Evolutionary conservation across 176 grass and related monocot species (phyloP), one percentile per base, ranked within the genome.

Genomic region (Puya raimondii): DNA sequence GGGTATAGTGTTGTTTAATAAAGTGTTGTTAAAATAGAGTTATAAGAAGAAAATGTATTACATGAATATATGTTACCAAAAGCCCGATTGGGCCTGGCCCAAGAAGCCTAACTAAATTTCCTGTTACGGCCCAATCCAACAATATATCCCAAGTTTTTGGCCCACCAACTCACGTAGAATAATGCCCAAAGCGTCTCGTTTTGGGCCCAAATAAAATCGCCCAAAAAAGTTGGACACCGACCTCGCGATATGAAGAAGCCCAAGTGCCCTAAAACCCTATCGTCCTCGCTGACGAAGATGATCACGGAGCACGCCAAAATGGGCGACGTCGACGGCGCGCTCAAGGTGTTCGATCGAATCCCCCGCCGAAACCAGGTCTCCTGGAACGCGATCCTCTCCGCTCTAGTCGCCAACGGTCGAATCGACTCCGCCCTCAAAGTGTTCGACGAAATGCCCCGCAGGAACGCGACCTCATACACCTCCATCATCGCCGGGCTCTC

Each of bases 271-370:
- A 16, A 18, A n/a, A 83, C 77, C 23, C 63, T 47, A 3, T 51
- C 70, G 14, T 53, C 67, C 11, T 42, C 15, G 22, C 68, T 56
- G 59, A 77, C 75, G 22, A 75, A 63, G n/a, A 27, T 56, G 51
- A 16, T 87, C 58, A 64, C 29, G 0, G 27, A 75, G 61, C 66
- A 25, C 0, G 75, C 81, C 10, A 74, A n/a, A 50, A 68, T n/a
- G 2, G 72, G 78, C 1, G 68, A 84, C 10, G 75, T 67, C 1
- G 81, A 76, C 3, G 82, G 53, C 23, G 84, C 75, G 57, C 56
- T 82, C 47, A 29, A 77, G 14, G 29, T 84, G 78, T 91, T 91
- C 79, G 84, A 87, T 22, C 53, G 52, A 87, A 91, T 91, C 69
- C 84, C 84, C 50, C 27, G 49, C 21, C 87, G 81, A 76, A 91